These are phyloP conservation scores for Acarospora socialis DNA, from an alignment of 2,329 filamentous ascomycete species.

Conservation along the genomic window DNA sequence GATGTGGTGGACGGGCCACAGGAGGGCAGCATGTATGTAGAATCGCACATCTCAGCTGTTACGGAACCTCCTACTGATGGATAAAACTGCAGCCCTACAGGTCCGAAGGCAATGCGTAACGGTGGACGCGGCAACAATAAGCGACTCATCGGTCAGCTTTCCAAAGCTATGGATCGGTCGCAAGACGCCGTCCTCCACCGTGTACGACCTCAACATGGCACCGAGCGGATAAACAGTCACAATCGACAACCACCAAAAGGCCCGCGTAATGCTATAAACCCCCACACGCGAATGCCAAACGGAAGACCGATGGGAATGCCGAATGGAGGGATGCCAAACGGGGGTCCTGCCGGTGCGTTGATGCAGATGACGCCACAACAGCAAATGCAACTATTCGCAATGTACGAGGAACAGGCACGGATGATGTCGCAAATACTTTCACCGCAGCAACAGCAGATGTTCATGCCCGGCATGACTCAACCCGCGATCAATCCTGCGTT, in stretches of 20 bases:
- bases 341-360: slow-evolving; percentile 32
- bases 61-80: slow-evolving; percentile 27
- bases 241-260: slow-evolving; percentile 56
- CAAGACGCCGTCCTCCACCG: slow-evolving; percentile 66
- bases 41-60: slow-evolving; percentile 9
- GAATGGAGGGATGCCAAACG: slow-evolving; percentile 21
- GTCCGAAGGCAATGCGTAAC: slow-evolving; percentile 87
- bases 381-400: slow-evolving; percentile 58
- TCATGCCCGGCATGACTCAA: slow-evolving; percentile 42
- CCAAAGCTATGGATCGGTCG: slow-evolving; percentile 66
- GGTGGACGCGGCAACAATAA: slow-evolving; percentile 52
- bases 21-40: slow-evolving; percentile 27
- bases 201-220: slow-evolving; percentile 56
- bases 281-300: slow-evolving; percentile 31
- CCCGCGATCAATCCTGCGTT: slow-evolving; percentile 41
- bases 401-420: slow-evolving; percentile 74
- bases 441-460: slow-evolving; percentile 40
- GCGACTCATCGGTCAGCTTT: slow-evolving; percentile 72
- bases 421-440: slow-evolving; percentile 61
- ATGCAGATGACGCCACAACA: slow-evolving; percentile 50
- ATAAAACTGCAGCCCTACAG: slow-evolving; percentile 55
- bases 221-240: slow-evolving; percentile 71
- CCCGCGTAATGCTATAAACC: slow-evolving; percentile 41
- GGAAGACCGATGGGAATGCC: slow-evolving; percentile 19
- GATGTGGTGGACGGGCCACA: slow-evolving; percentile 32